phyloP scores from a whole-genome alignment of 2,329 filamentous ascomycete genomes.

The Cadophora malorum region DNA sequence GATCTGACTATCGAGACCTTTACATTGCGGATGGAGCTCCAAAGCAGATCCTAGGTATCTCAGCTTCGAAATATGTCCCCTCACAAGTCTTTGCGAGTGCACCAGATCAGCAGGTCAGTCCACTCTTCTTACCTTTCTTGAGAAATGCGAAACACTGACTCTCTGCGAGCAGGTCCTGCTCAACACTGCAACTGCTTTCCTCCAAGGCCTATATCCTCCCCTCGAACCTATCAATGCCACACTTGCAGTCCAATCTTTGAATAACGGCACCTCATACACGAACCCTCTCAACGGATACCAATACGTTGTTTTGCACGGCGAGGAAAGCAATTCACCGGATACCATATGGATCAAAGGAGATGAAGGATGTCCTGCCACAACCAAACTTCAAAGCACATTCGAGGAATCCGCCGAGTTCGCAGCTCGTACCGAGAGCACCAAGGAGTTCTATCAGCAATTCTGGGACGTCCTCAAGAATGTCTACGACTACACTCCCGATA shows the following conservation, averaged over 20 bases:
- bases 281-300: slow-evolving; percentile 81
- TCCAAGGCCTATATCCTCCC: slow-evolving; percentile 88
- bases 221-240: slow-evolving; percentile 62
- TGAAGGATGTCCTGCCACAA: slow-evolving; percentile 37
- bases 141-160: neutral
- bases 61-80: slow-evolving; percentile 66
- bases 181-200: slow-evolving; percentile 77
- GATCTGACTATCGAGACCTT: slow-evolving; percentile 73
- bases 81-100: slow-evolving; percentile 65
- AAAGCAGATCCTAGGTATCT: slow-evolving; percentile 69
- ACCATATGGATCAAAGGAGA: slow-evolving; percentile 44
- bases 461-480: slow-evolving; percentile 37
- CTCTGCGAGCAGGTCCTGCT: slow-evolving; percentile 65
- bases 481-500: slow-evolving; percentile 27
- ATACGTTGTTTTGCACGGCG: slow-evolving; percentile 73
- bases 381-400: slow-evolving; percentile 27
- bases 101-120: slow-evolving; percentile 48
- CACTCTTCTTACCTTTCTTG: neutral
- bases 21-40: slow-evolving; percentile 68
- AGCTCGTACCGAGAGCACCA: slow-evolving; percentile 33
- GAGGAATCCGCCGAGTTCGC: slow-evolving; percentile 31
- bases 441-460: slow-evolving; percentile 40
- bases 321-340: slow-evolving; percentile 46
- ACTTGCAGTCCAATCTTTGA: slow-evolving; percentile 63
- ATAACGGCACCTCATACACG: slow-evolving; percentile 69